Evolutionary conservation across 2,329 filamentous ascomycete genomes (phyloP).

Genomic region (Botryotinia convoluta): DNA sequence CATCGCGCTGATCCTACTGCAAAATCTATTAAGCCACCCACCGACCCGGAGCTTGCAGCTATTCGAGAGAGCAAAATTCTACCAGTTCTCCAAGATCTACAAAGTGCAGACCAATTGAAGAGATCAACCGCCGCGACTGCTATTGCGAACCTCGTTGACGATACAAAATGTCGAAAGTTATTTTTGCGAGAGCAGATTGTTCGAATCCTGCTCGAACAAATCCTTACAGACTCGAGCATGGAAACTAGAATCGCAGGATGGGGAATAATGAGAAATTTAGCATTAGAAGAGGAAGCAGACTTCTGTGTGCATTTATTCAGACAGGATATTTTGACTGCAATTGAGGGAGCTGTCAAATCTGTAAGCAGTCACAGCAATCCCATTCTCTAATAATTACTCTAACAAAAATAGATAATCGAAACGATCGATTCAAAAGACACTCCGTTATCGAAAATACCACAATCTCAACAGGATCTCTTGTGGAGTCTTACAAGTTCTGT

Average conservation of each 20-base stretch:
- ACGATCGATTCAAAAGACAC: constrained; percentile 39
- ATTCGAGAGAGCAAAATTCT: constrained; percentile 62
- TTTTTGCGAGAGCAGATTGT: constrained; percentile 66
- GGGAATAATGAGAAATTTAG: constrained; percentile 61
- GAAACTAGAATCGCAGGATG: constrained; percentile 66
- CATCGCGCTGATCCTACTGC: constrained; percentile 54
- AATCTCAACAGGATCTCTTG: constrained; percentile 52
- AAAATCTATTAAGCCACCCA: constrained; percentile 58
- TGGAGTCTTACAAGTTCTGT: constrained; percentile 56
- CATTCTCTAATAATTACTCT: neutral
- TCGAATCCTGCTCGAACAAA: constrained; percentile 60
- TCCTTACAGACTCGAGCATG: constrained; percentile 59
- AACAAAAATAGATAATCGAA: constrained; percentile 34
- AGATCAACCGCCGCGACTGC: constrained; percentile 58
- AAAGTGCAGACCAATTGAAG: constrained; percentile 57
- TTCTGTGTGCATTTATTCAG: constrained; percentile 65
- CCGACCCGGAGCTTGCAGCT: constrained; percentile 61
- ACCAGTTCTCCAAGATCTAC: constrained; percentile 59
- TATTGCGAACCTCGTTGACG: constrained; percentile 60
- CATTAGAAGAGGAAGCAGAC: constrained; percentile 62
- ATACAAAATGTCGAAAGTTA: constrained; percentile 60
- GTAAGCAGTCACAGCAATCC: constrained; percentile 41
- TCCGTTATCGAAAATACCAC: constrained; percentile 48
- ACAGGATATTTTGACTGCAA: constrained; percentile 58
- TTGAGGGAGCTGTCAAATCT: constrained; percentile 54